Percentiles rank a stretch among this genome's conserved stretches.
phyloP scores from a whole-genome alignment of 1,139 yeast species.

The Yamadazyma triangularis region DNA sequence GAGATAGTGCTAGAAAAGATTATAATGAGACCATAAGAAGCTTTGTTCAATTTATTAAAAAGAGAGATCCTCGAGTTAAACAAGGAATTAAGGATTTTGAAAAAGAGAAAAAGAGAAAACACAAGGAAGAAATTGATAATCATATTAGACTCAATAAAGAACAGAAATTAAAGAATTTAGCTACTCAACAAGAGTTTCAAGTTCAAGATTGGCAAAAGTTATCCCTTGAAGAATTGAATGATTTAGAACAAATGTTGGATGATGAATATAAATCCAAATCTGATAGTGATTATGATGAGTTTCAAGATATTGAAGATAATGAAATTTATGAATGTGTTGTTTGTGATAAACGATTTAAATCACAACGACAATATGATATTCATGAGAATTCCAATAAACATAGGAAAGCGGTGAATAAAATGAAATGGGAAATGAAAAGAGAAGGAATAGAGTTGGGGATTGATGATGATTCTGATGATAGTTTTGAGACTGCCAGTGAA shows the following conservation, averaged over 20 bases:
- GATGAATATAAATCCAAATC: slow-evolving; percentile 37
- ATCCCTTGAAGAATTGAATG: slow-evolving; percentile 57
- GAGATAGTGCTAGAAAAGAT: slow-evolving; percentile 77
- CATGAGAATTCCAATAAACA: slow-evolving; percentile 83
- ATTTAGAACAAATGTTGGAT: slow-evolving; percentile 51
- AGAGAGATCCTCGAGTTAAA: slow-evolving; percentile 77
- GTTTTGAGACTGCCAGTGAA: slow-evolving; percentile 39
- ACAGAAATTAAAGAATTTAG: slow-evolving; percentile 29
- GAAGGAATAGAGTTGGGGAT: slow-evolving; percentile 78
- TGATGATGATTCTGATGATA: slow-evolving; percentile 38
- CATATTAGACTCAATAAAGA: slow-evolving; percentile 52
- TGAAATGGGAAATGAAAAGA: slow-evolving; percentile 74
- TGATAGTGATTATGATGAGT: slow-evolving; percentile 37
- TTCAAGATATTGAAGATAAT: slow-evolving; percentile 31
- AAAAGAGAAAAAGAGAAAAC: slow-evolving; percentile 44
- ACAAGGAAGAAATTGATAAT: slow-evolving; percentile 47
- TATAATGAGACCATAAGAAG: slow-evolving; percentile 78
- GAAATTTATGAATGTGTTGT: slow-evolving; percentile 70
- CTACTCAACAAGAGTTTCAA: slow-evolving; percentile 34
- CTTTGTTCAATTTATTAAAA: slow-evolving; percentile 67
- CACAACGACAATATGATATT: slow-evolving; percentile 66
- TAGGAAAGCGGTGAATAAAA: slow-evolving; percentile 55
- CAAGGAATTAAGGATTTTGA: slow-evolving; percentile 54
- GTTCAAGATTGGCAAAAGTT: slow-evolving; percentile 84
- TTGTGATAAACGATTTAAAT: slow-evolving; percentile 79